Base-by-base conservation (phyloP, 1,284 basidiomycete species). In the Trametes versicolor region DNA sequence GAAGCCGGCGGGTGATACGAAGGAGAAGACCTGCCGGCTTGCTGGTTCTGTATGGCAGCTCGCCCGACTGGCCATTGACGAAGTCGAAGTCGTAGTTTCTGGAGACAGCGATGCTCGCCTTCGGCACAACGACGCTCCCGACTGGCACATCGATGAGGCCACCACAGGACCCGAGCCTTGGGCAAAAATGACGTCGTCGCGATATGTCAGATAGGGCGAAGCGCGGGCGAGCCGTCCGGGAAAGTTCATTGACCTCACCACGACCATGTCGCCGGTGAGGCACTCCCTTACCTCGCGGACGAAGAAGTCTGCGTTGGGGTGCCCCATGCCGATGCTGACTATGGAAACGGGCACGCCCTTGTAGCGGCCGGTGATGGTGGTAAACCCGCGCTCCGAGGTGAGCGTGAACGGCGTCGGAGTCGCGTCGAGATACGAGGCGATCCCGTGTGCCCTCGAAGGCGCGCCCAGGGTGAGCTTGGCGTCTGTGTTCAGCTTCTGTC, bases 261-360 rank as follows among this genome's bases (percentile, higher is more conserved):
- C 84, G 67, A 87, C 80, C 85, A 95, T 87, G 73, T 95, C 93
- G 9, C 94, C 93, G 65, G 78, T 81, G 47, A 94, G 77, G 69
- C 91, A 91, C 73, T 95, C 94, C 63, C 93, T 84, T 19, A 86
- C 87, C 79, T 95, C 94, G 67, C 94, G 86, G 17, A 95, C 85
- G 75, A 95, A 93, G 78, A 95, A 95, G 77, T 95, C 93, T 77
- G 90, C 90, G 76, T 92, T 93, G 1, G 92, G 85, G 65, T 80
- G 81, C 23, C 93, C 93, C 94, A 95, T 95, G 10, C 94, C 94
- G 63, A 94, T 94, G 65, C 90, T 91, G 51, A 94, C 82, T 60
- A 95, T 85, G 15, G 89, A 91, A 37, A 95, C 76, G 6, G 93
- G 92, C 4, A 85, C 77, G 51, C 85, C 86, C 51, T 85, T 83